Evolutionary conservation across 164 flowering plant species (phyloP).

Genomic region (Umbellularia californica): DNA sequence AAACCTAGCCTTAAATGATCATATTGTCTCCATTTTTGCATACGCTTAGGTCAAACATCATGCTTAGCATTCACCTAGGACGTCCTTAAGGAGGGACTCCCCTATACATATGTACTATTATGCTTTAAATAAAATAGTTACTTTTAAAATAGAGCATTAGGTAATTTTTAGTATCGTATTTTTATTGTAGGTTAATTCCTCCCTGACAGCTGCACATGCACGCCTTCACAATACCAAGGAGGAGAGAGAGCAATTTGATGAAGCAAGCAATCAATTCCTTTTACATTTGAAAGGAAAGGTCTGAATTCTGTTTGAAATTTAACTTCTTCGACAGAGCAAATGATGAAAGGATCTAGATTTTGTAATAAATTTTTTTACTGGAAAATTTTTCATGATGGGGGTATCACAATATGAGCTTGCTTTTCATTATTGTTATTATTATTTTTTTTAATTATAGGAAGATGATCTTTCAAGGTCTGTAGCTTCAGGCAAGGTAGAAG

Average conservation of each 20-base stretch:
- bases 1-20: too few species aligned
- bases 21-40: too few species aligned
- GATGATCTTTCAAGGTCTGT: slow-evolving; percentile 82
- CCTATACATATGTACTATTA: background rate
- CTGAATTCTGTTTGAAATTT: slow-evolving; percentile 7
- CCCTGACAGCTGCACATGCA: slow-evolving; percentile 52
- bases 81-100: too few species aligned
- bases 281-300: slow-evolving; percentile 71
- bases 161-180: background rate
- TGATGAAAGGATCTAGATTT: background rate
- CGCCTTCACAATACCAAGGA: slow-evolving; percentile 75
- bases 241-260: slow-evolving; percentile 86
- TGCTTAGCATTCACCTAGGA: too few species aligned
- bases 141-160: background rate
- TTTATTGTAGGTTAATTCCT: slow-evolving; percentile 50
- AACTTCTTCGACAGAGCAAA: background rate
- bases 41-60: too few species aligned
- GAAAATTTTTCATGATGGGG: background rate
- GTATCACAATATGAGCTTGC: slow-evolving; percentile 1
- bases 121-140: background rate
- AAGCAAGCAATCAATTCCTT: slow-evolving; percentile 74
- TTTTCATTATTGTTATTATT: background rate
- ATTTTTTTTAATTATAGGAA: slow-evolving; percentile 43
- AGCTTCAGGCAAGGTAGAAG: slow-evolving; percentile 60
- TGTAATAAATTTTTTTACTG: background rate